A percentile compares a stretch with the other conserved stretches of the same genome.
These are phyloP conservation scores for Exophiala lecanii-corni DNA, from an alignment of 2,329 filamentous ascomycete species.

Conservation along the genomic window DNA sequence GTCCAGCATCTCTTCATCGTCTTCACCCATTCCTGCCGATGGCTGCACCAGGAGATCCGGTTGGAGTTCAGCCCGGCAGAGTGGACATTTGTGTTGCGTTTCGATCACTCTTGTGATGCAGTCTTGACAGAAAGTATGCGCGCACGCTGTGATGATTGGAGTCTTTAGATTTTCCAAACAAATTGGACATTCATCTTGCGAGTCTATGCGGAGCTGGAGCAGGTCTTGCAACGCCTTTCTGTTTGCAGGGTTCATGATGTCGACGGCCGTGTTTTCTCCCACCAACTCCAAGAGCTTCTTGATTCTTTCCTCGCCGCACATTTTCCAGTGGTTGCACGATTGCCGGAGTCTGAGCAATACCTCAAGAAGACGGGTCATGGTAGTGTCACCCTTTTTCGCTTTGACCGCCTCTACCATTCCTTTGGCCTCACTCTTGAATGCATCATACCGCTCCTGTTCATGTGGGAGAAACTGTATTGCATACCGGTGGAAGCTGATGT, in stretches of 20 bases:
- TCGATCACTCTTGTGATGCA: conserved; percentile 74
- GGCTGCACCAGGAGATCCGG: conserved; percentile 61
- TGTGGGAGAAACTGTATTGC: conserved; percentile 67
- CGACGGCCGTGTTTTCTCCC: conserved; percentile 62
- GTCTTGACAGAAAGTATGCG: conserved; percentile 68
- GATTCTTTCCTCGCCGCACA: conserved; percentile 67
- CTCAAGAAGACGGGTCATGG: conserved; percentile 73
- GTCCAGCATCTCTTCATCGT: conserved; percentile 43
- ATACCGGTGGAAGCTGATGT: conserved; percentile 73
- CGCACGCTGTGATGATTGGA: conserved; percentile 80
- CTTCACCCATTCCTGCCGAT: conserved; percentile 52
- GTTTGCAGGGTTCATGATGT: conserved; percentile 65
- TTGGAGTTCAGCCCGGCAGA: conserved; percentile 70
- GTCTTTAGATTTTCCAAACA: conserved; percentile 69
- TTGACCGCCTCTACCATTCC: conserved; percentile 50
- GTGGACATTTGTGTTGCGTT: conserved; percentile 73
- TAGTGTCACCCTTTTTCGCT: conserved; percentile 43
- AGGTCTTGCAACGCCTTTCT: conserved; percentile 67
- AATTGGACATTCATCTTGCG: conserved; percentile 75
- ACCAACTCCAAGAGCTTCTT: conserved; percentile 66
- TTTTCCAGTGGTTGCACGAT: conserved; percentile 82
- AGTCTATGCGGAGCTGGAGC: conserved; percentile 71
- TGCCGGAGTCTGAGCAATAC: conserved; percentile 78
- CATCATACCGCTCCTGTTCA: conserved; percentile 71
- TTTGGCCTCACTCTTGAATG: conserved; percentile 62